A percentile compares a stretch with the other conserved stretches of the same genome.
These are phyloP conservation scores for Rutstroemia sp. DNA, from an alignment of 2,329 filamentous ascomycete genomes.

Conservation along the genomic window DNA sequence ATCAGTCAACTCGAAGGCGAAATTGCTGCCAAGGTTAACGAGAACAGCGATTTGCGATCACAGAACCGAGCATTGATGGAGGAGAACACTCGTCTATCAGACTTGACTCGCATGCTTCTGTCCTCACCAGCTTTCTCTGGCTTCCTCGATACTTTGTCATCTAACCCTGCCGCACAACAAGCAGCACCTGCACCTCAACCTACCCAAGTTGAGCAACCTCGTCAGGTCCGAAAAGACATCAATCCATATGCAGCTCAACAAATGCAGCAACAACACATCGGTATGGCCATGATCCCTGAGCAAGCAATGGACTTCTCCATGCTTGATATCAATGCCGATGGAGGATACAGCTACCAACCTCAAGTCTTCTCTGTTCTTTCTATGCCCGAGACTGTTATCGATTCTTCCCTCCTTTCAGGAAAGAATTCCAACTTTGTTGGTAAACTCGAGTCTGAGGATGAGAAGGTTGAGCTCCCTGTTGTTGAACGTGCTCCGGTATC, in stretches of 20 bases:
- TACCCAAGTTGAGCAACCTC: conserved; percentile 32
- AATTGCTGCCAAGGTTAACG: conserved; percentile 74
- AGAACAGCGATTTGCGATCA: conserved; percentile 70
- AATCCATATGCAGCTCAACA: conserved; percentile 50
- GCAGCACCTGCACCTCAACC: conserved; percentile 28
- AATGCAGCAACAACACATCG: conserved; percentile 56
- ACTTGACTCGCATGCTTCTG: conserved; percentile 74
- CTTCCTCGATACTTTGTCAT: conserved; percentile 65
- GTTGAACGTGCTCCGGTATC: conserved; percentile 35
- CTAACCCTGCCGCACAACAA: conserved; percentile 43
- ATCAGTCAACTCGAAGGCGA: conserved; percentile 90
- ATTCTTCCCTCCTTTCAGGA: conserved; percentile 58
- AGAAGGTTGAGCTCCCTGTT: conserved; percentile 42
- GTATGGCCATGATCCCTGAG: conserved; percentile 79
- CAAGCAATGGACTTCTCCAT: conserved; percentile 67
- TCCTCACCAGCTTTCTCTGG: conserved; percentile 75
- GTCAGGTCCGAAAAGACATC: conserved; percentile 56
- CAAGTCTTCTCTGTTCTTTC: conserved; percentile 68
- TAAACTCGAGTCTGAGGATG: conserved; percentile 33
- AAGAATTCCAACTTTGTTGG: conserved; percentile 52
- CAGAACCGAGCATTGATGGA: conserved; percentile 78
- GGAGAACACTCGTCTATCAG: conserved; percentile 74
- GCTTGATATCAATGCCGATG: conserved; percentile 52
- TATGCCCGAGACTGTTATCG: conserved; percentile 48
- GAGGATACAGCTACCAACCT: conserved; percentile 54